Percentiles rank a stretch among this genome's conserved stretches.
Evolutionary conservation across 768 basidiomycete genomes (phyloP).

Genomic region (Pisolithus sp.): DNA sequence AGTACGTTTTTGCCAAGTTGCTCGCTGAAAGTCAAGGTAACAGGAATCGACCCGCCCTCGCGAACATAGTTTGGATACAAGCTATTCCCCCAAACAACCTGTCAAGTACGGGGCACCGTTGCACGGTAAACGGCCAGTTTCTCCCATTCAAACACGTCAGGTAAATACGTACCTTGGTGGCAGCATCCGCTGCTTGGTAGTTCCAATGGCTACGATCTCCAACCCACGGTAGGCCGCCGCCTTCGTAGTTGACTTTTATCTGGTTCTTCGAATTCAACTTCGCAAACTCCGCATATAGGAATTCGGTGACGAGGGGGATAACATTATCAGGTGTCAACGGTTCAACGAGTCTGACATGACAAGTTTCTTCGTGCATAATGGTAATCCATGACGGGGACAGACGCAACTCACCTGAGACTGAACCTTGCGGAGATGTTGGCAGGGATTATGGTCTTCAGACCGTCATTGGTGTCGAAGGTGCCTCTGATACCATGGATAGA

Average conservation of each 20-base stretch:
- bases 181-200: conserved; percentile 80
- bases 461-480: conserved; percentile 43
- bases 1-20: conserved; percentile 80
- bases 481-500: conserved; percentile 65
- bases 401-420: conserved; percentile 41
- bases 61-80: conserved; percentile 72
- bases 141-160: neutral
- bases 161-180: conserved; percentile 54
- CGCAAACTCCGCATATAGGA: conserved; percentile 73
- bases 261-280: conserved; percentile 84
- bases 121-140: neutral
- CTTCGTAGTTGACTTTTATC: conserved; percentile 60
- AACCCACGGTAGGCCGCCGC: conserved; percentile 89
- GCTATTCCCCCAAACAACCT: conserved; percentile 57
- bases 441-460: conserved; percentile 56
- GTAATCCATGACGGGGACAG: neutral
- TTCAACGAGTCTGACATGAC: conserved; percentile 58
- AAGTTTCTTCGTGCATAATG: neutral
- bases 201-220: conserved; percentile 87
- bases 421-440: conserved; percentile 51
- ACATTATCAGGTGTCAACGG: conserved; percentile 77
- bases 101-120: neutral
- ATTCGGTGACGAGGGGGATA: conserved; percentile 61
- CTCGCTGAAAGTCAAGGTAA: conserved; percentile 91
- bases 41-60: conserved; percentile 93